Evolutionary conservation across 1,139 yeast genomes (phyloP).

Genomic region (Blastobotrys buckinghamii): DNA sequence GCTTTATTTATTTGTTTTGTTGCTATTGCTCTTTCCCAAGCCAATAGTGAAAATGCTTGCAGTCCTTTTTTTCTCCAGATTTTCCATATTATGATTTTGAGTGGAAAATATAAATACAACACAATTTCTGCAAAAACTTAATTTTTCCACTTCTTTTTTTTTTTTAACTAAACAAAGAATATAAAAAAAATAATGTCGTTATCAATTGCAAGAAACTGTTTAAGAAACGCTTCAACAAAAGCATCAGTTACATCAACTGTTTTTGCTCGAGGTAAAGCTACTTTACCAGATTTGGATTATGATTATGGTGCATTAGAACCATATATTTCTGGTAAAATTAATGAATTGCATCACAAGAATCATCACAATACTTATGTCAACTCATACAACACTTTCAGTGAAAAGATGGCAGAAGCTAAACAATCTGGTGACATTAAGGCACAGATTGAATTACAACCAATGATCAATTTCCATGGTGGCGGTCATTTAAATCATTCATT

Average conservation of each 20-base stretch:
- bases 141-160: background rate
- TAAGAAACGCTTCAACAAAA: conserved; percentile 2
- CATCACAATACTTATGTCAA: conserved; percentile 94
- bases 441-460: conserved; percentile 64
- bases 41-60: too few species aligned
- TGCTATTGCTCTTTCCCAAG: too few species aligned
- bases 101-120: too few species aligned
- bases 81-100: too few species aligned
- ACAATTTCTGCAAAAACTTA: too few species aligned
- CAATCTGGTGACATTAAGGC: conserved; percentile 60
- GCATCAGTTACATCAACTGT: conserved; percentile 4
- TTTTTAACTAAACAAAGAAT: background rate
- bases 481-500: conserved; percentile 83
- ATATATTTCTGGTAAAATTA: conserved; percentile 79
- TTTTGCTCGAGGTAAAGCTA: conserved; percentile 19
- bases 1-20: too few species aligned
- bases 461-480: conserved; percentile 92
- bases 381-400: conserved; percentile 79
- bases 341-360: conserved; percentile 80
- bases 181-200: conserved; percentile 8
- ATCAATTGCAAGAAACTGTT: conserved; percentile 9
- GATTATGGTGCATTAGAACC: conserved; percentile 91
- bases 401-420: conserved; percentile 69
- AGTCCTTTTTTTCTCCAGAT: too few species aligned
- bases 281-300: conserved; percentile 77